Evolutionary conservation across 2,329 filamentous ascomycete species (phyloP).

Genomic region (Elsinoe necatrix): DNA sequence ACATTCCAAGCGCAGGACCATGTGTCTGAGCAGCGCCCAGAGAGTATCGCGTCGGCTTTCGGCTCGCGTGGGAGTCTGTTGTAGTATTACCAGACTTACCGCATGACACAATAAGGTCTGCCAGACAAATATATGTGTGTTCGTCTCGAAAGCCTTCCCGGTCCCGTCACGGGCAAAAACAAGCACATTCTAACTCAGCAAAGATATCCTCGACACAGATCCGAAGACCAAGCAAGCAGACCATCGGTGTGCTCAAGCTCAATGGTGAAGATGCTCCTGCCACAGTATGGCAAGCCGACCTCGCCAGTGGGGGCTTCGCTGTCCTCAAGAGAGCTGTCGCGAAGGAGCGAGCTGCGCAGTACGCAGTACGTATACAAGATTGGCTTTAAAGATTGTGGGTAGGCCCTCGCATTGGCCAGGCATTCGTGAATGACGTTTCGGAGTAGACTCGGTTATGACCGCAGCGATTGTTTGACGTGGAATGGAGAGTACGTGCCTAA

Average conservation of each 20-base stretch:
- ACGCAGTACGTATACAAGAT: constrained; percentile 20
- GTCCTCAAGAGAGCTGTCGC: constrained; percentile 39
- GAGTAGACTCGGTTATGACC: constrained; percentile 31
- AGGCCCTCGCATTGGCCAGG: constrained; percentile 23
- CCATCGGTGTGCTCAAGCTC: neutral
- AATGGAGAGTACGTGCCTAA: constrained; percentile 30
- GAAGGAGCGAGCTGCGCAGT: constrained; percentile 29
- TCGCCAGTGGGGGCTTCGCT: constrained; percentile 33
- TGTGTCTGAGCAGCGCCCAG: neutral
- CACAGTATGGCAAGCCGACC: constrained; percentile 16
- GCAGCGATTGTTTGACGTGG: constrained; percentile 30
- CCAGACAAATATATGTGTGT: neutral
- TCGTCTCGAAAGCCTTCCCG: neutral
- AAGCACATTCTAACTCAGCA: neutral
- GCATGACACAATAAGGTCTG: neutral
- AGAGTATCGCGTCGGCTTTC: neutral
- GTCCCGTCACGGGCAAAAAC: neutral
- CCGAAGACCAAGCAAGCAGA: neutral
- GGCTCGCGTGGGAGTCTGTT: neutral
- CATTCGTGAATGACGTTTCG: constrained; percentile 4
- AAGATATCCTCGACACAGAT: neutral
- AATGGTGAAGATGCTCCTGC: neutral
- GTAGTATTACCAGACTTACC: neutral
- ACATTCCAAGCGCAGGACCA: neutral
- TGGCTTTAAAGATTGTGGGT: constrained; percentile 26